Conservation (phyloP, 108 stramenopile species). For the Cyclotella kingstonii region DNA sequence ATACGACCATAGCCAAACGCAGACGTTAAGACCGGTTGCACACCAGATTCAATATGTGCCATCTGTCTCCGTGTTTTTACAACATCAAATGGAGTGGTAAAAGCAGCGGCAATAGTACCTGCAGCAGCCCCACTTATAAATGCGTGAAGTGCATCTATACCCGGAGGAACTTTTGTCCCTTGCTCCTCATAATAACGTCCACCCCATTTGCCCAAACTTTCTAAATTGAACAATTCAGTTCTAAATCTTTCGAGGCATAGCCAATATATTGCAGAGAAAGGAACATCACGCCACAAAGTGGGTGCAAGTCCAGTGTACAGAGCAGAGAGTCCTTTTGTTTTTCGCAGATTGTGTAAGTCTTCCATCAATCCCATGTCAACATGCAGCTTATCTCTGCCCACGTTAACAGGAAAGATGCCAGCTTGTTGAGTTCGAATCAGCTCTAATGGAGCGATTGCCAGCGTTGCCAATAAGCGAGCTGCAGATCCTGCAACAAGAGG, state of each 20-base stretch:
- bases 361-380: constrained; percentile 37
- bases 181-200: constrained; percentile 5
- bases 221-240: constrained; percentile 1
- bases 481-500: constrained; percentile 73
- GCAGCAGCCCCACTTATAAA: constrained; percentile 79
- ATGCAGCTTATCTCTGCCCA: neutral
- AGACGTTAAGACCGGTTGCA: neutral
- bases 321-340: constrained; percentile 54
- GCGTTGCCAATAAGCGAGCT: constrained; percentile 75
- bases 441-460: constrained; percentile 87
- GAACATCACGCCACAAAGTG: constrained; percentile 93
- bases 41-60: neutral
- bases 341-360: constrained; percentile 51
- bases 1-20: constrained; percentile 5
- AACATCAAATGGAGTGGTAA: constrained; percentile 96
- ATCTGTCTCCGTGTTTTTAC: constrained; percentile 91
- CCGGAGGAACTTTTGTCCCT: constrained; percentile 10
- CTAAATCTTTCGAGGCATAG: constrained; percentile 68
- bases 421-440: constrained; percentile 70
- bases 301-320: constrained; percentile 83
- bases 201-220: constrained; percentile 3
- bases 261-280: constrained; percentile 94
- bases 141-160: constrained; percentile 41
- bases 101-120: constrained; percentile 80
- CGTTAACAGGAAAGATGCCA: constrained; percentile 3